A percentile compares a stretch with the other conserved stretches of the same genome.
Conservation (phyloP, 2,329 filamentous ascomycete species). For the Paradendryphiella salina region DNA sequence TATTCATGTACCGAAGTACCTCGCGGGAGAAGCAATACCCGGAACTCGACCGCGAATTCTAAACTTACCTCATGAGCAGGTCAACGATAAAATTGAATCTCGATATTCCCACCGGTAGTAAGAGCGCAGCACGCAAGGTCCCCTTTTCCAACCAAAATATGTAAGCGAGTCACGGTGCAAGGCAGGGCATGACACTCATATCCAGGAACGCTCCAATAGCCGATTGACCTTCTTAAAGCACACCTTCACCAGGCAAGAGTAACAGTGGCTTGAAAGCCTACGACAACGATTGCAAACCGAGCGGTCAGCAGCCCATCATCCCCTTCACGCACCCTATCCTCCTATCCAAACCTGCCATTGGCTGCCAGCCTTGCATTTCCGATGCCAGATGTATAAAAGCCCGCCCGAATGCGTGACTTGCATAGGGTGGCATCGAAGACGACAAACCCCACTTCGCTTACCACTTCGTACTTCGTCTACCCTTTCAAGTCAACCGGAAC, state of each 20-base stretch:
- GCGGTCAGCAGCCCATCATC: slow-evolving; percentile 27
- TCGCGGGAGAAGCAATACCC: not conserved
- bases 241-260: slow-evolving; percentile 25
- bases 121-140: not conserved
- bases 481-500: not conserved
- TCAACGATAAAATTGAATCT: not conserved
- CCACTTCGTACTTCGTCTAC: not conserved
- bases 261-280: slow-evolving; percentile 35
- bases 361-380: slow-evolving; percentile 12
- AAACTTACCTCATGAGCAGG: not conserved
- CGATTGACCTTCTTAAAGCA: slow-evolving; percentile 13
- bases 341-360: not conserved
- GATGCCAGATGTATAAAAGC: too few relatives aligned
- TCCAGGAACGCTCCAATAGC: slow-evolving; percentile 8
- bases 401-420: too few relatives aligned
- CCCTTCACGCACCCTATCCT: slow-evolving; percentile 2
- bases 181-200: not conserved
- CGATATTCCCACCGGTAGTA: not conserved
- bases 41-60: not conserved
- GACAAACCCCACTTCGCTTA: not conserved
- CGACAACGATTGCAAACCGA: slow-evolving; percentile 15
- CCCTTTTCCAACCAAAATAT: not conserved
- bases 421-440: too few relatives aligned
- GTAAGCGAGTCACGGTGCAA: not conserved
- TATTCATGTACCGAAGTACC: slow-evolving; percentile 24